Evolutionary conservation across 2,329 filamentous ascomycete genomes (phyloP).

Genomic region (Thielaviopsis punctulata): DNA sequence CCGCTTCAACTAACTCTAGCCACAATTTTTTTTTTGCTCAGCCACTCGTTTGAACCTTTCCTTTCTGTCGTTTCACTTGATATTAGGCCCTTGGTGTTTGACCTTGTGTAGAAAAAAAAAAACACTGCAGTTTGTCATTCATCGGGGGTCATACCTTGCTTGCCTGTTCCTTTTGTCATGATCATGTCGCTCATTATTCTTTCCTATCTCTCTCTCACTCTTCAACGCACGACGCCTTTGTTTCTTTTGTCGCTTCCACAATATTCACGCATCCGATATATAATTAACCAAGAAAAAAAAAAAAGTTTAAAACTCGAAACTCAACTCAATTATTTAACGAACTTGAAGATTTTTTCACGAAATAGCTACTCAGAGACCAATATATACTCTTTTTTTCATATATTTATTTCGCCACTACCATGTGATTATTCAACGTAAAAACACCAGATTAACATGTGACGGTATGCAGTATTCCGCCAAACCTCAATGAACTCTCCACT

Average conservation of each 20-base stretch:
- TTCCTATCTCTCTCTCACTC: constrained; percentile 5
- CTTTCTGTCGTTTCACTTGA: constrained; percentile 1
- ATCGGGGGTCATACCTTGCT: constrained; percentile 9
- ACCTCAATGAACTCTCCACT: background rate
- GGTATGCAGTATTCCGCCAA: background rate
- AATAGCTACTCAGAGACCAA: background rate
- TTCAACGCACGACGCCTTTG: background rate
- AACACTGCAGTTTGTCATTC: background rate
- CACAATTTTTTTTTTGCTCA: background rate
- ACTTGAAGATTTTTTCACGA: background rate
- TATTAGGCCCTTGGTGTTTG: background rate
- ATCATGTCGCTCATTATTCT: constrained; percentile 6
- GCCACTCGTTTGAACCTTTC: constrained; percentile 5
- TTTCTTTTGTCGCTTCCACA: constrained; percentile 1
- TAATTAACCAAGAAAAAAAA: background rate
- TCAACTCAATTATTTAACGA: background rate
- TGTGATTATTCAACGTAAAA: background rate
- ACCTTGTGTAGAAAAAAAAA: background rate
- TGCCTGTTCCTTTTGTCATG: constrained; percentile 10
- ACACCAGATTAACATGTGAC: background rate
- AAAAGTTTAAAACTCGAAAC: background rate
- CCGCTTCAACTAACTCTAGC: background rate
- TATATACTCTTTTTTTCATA: background rate
- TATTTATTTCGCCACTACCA: background rate
- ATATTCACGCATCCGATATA: background rate